A percentile compares a stretch with the other conserved stretches of the same genome.
Evolutionary conservation across 257 asterid species (phyloP).

Genomic region (Voacanga thouarsii): DNA sequence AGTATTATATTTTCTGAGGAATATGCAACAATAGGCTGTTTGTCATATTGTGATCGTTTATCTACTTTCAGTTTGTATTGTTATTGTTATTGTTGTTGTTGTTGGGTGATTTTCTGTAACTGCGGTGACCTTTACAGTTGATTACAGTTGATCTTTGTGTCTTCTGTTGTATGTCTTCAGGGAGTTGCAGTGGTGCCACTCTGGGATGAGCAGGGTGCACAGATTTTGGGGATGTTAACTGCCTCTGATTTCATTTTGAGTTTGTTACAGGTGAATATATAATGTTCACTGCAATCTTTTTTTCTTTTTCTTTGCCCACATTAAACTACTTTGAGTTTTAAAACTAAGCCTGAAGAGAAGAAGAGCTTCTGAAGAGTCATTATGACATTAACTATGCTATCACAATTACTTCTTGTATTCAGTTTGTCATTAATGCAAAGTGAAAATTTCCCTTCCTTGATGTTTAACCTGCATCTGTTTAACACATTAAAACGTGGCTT

Average conservation of each 20-base stretch:
- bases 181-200: conserved; percentile 52
- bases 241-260: conserved; percentile 68
- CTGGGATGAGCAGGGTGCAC: conserved; percentile 43
- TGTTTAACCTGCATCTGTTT: not conserved
- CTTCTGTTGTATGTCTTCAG: conserved; percentile 29
- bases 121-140: not conserved
- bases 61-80: not conserved
- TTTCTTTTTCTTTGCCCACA: not conserved
- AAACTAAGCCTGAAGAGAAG: conserved; percentile 1
- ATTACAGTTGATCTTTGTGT: conserved; percentile 12
- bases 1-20: not conserved
- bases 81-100: not conserved
- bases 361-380: not conserved
- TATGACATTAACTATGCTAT: not conserved
- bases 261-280: conserved; percentile 51
- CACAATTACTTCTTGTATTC: not conserved
- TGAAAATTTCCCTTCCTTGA: not conserved
- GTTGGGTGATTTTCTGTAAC: not conserved
- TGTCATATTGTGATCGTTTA: not conserved
- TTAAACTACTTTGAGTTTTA: conserved; percentile 1
- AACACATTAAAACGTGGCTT: not conserved
- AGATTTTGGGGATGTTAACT: conserved; percentile 63
- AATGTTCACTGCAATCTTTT: not conserved
- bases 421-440: not conserved
- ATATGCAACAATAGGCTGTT: not conserved